phyloP scores from a whole-genome alignment of 2,329 filamentous ascomycete genomes.

The Ophiostoma populinum region DNA sequence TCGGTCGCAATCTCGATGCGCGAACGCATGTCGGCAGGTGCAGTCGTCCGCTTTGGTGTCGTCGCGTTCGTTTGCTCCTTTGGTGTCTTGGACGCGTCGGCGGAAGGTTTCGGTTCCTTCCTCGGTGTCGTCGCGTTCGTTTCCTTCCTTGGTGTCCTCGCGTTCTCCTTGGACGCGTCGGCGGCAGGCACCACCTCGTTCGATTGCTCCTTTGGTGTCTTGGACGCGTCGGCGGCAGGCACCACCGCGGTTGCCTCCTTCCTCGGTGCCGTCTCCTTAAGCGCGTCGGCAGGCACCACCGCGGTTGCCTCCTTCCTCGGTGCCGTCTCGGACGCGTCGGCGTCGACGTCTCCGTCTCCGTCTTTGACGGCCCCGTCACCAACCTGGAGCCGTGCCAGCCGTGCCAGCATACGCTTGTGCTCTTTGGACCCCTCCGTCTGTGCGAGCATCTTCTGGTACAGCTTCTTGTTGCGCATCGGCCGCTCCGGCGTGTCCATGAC shows the following conservation, averaged over 20 bases:
- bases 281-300: too few species aligned
- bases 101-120: background rate
- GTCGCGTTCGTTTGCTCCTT: background rate
- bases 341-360: constrained; percentile 8
- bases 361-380: constrained; percentile 18
- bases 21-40: constrained; percentile 9
- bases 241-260: background rate
- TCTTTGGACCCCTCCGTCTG: constrained; percentile 21
- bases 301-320: background rate
- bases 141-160: too few species aligned
- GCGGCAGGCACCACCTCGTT: background rate
- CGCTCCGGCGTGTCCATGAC: constrained; percentile 50
- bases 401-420: constrained; percentile 22
- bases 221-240: background rate
- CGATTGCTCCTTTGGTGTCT: background rate
- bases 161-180: too few species aligned
- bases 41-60: background rate
- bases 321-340: too few species aligned
- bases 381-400: constrained; percentile 17
- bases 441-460: constrained; percentile 40
- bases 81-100: background rate
- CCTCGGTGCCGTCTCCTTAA: too few species aligned
- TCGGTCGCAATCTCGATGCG: constrained; percentile 6
- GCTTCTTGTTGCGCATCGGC: constrained; percentile 69
- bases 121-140: background rate